Percentiles rank a stretch among this genome's conserved stretches.
phyloP scores from a whole-genome alignment of 1,284 basidiomycete genomes.

The Malassezia sympodialis region DNA sequence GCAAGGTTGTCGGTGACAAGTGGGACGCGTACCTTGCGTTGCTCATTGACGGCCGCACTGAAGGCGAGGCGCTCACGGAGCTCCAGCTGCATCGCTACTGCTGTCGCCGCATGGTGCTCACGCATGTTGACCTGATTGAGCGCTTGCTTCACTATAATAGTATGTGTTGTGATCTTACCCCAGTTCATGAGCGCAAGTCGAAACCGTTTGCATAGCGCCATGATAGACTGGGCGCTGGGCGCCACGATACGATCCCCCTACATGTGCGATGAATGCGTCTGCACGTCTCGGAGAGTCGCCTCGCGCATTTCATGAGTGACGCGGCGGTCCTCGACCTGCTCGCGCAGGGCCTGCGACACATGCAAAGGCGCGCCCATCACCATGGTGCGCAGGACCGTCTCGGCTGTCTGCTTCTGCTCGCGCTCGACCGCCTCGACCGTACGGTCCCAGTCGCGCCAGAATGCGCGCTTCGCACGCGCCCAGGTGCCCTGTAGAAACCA shows the following conservation, averaged over 20 bases:
- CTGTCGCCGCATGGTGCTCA: conserved; percentile 92
- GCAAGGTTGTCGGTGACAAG: conserved; percentile 48
- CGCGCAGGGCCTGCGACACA: conserved; percentile 2
- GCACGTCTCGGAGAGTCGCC: not conserved
- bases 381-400: conserved; percentile 4
- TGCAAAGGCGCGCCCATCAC: conserved; percentile 16
- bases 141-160: conserved; percentile 92
- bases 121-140: conserved; percentile 92
- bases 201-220: conserved; percentile 15
- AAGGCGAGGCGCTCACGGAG: conserved; percentile 79
- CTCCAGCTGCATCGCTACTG: conserved; percentile 87
- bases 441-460: conserved; percentile 44
- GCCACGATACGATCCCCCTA: not conserved
- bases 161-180: conserved; percentile 52
- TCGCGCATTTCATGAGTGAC: conserved; percentile 1
- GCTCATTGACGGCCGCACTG: conserved; percentile 39
- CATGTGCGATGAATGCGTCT: not conserved
- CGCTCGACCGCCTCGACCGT: conserved; percentile 28
- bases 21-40: conserved; percentile 46
- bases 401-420: conserved; percentile 24
- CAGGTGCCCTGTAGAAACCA: conserved; percentile 47
- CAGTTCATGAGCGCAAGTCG: conserved; percentile 19
- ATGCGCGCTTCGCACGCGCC: conserved; percentile 35
- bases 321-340: not conserved
- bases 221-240: not conserved